Base-by-base conservation (phyloP, 148 eudicot species). In the Cornus kousa region DNA sequence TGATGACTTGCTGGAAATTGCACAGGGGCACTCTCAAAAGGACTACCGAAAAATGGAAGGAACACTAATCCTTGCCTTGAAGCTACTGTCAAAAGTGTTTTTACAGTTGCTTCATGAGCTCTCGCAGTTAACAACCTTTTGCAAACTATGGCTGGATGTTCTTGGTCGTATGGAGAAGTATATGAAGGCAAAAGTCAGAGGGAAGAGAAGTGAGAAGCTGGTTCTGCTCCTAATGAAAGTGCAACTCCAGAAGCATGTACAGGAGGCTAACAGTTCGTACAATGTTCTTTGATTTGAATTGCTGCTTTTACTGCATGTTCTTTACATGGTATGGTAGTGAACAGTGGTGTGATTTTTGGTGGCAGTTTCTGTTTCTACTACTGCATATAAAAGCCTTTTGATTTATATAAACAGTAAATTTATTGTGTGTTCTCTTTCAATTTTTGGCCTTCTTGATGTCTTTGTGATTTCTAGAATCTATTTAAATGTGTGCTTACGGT, bases 11-110 rank as follows among this genome's bases (percentile, higher is more conserved):
- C 82, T 91, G 7, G 93, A 91, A 81, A 84, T 93, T 32, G 82
- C 93, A 1, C 90, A 85, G 76, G 92, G 84, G n/a, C 87, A 85
- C 73, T 89, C 94, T 22, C 93, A 84, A 65, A 93, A 93, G 80
- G 94, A 89, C 78, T 89, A 89, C 66, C 82, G 90, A 43, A 93
- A 91, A 87, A 89, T 93, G 84, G 97, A 93, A 86, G 89, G 93
- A 74, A 88, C 97, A 2, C 90, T 89, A 5, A 71, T 81, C 43
- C 72, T 87, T 62, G 83, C 94, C 24, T 78, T 87, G 80, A 90
- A 87, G 82, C 94, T 92, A 62, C 88, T 92, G 11, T 86, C 88
- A 19, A 89, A 87, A 83, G 89, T 89, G 17, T 92, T 90, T 70
- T 65, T 89, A 65, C 90, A 85, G 78, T 80, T 81, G 68, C 86